phyloP scores from a whole-genome alignment of 495 filamentous ascomycete species.

The Haplographium delicatum region DNA sequence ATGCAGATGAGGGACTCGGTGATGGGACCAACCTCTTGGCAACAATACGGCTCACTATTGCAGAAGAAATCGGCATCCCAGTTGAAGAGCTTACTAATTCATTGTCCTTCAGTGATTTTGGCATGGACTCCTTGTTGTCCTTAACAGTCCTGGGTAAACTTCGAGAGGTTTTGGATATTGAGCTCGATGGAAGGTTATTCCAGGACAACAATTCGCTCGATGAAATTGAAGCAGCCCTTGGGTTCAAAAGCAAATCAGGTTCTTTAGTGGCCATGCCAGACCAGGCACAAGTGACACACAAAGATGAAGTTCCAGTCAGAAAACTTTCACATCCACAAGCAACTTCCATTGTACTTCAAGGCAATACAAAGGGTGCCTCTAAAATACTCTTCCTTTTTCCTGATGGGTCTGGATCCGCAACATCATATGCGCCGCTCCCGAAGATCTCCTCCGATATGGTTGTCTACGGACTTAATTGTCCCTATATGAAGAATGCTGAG shows the following conservation, averaged over 20 bases:
- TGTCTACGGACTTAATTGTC: slow-evolving; percentile 54
- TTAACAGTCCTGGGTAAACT: slow-evolving; percentile 47
- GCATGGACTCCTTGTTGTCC: slow-evolving; percentile 55
- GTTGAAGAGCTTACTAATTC: slow-evolving; percentile 35
- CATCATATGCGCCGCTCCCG: slow-evolving; percentile 52
- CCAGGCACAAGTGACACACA: not conserved
- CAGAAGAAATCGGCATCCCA: not conserved
- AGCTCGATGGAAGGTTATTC: slow-evolving; percentile 40
- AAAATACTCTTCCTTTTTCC: slow-evolving; percentile 60
- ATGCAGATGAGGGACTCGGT: too few relatives aligned
- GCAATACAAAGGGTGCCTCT: not conserved
- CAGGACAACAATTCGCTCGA: too few relatives aligned
- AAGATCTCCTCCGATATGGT: slow-evolving; percentile 43
- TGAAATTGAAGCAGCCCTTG: slow-evolving; percentile 12
- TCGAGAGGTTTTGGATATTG: slow-evolving; percentile 48
- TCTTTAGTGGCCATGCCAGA: not conserved
- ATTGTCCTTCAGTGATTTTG: slow-evolving; percentile 44
- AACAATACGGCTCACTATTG: not conserved
- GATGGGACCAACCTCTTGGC: too few relatives aligned
- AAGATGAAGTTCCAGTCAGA: too few relatives aligned
- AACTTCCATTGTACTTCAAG: slow-evolving; percentile 8
- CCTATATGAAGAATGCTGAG: slow-evolving; percentile 44
- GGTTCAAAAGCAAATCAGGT: slow-evolving; percentile 46
- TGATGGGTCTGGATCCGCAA: slow-evolving; percentile 67
- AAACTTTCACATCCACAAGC: too few relatives aligned